phyloP scores from a whole-genome alignment of 2,329 filamentous ascomycete species.

The Sphaerulina vaccinii region DNA sequence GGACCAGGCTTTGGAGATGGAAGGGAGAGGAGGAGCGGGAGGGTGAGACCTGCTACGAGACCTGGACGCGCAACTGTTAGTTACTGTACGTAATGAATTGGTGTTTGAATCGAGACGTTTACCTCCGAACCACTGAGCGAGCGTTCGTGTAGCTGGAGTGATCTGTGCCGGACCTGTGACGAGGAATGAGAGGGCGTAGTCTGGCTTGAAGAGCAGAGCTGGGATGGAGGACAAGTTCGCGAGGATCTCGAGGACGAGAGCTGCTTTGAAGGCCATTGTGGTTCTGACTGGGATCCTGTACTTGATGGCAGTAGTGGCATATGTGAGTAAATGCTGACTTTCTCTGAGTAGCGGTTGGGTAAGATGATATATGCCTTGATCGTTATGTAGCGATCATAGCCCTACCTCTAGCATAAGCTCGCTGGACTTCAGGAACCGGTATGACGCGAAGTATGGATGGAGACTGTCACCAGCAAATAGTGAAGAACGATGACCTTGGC shows the following conservation, averaged over 20 bases:
- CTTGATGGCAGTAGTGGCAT: background rate
- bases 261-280: constrained; percentile 10
- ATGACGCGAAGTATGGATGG: too few relatives aligned
- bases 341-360: too few relatives aligned
- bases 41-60: constrained; percentile 6
- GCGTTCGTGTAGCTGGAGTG: constrained; percentile 8
- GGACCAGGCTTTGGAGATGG: constrained; percentile 1
- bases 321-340: background rate
- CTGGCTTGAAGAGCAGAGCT: constrained; percentile 16
- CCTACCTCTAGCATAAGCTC: too few relatives aligned
- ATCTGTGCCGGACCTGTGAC: constrained; percentile 11
- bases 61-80: background rate
- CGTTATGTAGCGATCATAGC: too few relatives aligned
- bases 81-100: background rate
- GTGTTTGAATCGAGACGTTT: background rate
- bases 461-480: too few relatives aligned
- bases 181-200: constrained; percentile 16
- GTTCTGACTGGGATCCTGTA: background rate
- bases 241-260: constrained; percentile 13
- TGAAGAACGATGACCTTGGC: too few relatives aligned
- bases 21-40: constrained; percentile 6
- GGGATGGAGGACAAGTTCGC: constrained; percentile 9
- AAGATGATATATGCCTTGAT: too few relatives aligned
- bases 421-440: too few relatives aligned
- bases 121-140: constrained; percentile 8